Evolutionary conservation across 1,284 basidiomycete genomes (phyloP).

Genomic region (Tilletia caries): DNA sequence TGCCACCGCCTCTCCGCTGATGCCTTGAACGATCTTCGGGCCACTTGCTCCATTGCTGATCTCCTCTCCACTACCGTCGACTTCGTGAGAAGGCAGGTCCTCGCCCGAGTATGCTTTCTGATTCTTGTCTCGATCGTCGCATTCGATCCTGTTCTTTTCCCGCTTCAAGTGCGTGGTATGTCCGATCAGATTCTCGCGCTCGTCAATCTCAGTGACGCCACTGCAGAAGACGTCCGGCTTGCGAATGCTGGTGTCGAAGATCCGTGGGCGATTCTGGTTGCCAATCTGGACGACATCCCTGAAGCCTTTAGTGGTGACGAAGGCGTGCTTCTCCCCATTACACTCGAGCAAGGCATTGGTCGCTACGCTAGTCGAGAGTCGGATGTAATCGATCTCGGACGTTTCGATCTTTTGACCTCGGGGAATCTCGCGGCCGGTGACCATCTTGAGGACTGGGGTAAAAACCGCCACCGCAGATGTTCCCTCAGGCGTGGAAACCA

Average conservation of each 20-base stretch:
- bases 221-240: conserved; percentile 76
- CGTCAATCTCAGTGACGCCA: conserved; percentile 79
- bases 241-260: conserved; percentile 56
- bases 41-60: conserved; percentile 62
- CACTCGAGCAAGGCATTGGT: conserved; percentile 94
- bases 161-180: conserved; percentile 83
- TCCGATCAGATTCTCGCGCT: conserved; percentile 87
- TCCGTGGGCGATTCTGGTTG: conserved; percentile 85
- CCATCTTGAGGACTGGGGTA: conserved; percentile 77
- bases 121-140: conserved; percentile 65
- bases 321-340: conserved; percentile 83
- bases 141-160: conserved; percentile 70
- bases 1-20: conserved; percentile 86
- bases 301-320: conserved; percentile 89
- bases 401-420: conserved; percentile 69
- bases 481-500: not conserved
- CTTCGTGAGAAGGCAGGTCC: conserved; percentile 63
- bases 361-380: conserved; percentile 89
- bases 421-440: conserved; percentile 67
- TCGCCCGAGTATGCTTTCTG: conserved; percentile 30
- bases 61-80: conserved; percentile 72
- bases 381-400: conserved; percentile 82
- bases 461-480: too few relatives aligned
- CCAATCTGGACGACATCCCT: conserved; percentile 84
- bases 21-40: conserved; percentile 69